These are phyloP conservation scores for Ceriops zippeliana DNA, from an alignment of 345 rosid species.

Conservation along the genomic window DNA sequence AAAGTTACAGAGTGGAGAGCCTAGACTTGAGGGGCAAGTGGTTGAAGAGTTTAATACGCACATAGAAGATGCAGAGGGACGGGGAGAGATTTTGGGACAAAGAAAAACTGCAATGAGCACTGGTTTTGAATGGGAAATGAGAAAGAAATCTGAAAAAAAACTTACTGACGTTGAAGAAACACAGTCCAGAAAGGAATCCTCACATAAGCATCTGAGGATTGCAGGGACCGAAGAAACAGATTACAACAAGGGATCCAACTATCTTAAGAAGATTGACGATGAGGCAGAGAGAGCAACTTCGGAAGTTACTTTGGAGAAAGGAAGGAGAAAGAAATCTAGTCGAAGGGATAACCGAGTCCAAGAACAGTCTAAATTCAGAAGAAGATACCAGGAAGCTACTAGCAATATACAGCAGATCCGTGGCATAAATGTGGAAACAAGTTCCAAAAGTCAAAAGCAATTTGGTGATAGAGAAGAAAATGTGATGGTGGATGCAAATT, in stretches of 20 bases:
- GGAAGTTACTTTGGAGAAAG: conserved; percentile 33
- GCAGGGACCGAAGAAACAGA: conserved; percentile 32
- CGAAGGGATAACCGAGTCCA: conserved; percentile 25
- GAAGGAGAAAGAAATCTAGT: conserved; percentile 33
- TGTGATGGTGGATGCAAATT: conserved; percentile 14
- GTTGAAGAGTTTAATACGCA: conserved; percentile 21
- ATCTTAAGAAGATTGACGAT: conserved; percentile 28
- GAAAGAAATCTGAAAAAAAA: conserved; percentile 68
- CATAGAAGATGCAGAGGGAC: conserved; percentile 9
- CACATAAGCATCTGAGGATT: conserved; percentile 27
- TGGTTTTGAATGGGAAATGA: conserved; percentile 48
- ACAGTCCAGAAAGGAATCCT: conserved; percentile 40
- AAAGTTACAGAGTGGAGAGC: conserved; percentile 21
- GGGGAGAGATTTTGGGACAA: conserved; percentile 21
- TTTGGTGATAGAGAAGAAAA: conserved; percentile 41
- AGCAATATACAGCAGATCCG: conserved; percentile 36
- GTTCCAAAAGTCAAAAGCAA: conserved; percentile 36
- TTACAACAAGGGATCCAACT: conserved; percentile 30
- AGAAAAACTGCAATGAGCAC: conserved; percentile 25
- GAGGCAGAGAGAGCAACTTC: conserved; percentile 31
- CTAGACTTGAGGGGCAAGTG: conserved; percentile 22
- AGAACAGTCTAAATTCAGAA: conserved; percentile 35
- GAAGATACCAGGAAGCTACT: conserved; percentile 36
- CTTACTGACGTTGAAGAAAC: conserved; percentile 44
- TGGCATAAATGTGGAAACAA: conserved; percentile 34